phyloP scores from a whole-genome alignment of 306 rosid genomes.

The Alnus glutinosa region DNA sequence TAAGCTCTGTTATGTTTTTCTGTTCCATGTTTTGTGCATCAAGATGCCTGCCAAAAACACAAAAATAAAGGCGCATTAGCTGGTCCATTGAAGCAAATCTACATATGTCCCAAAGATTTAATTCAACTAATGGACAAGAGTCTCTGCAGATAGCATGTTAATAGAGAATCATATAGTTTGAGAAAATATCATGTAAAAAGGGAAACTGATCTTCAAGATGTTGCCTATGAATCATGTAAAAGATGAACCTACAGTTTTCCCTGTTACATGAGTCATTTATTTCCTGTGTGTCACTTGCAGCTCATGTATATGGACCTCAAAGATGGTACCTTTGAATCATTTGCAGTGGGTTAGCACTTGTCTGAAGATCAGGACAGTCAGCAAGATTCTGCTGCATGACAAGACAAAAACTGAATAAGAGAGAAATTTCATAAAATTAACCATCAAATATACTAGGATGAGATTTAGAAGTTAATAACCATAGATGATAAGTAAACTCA shows the following conservation, averaged over 20 bases:
- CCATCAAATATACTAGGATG: not conserved
- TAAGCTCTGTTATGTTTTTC: conserved; percentile 24
- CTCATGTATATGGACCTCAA: not conserved
- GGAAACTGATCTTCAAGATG: not conserved
- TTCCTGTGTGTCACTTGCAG: not conserved
- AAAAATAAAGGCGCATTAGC: not conserved
- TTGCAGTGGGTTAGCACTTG: conserved; percentile 15
- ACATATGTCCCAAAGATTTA: not conserved
- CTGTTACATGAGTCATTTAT: not conserved
- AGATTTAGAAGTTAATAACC: too few species aligned
- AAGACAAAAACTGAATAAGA: not conserved
- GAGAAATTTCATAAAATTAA: not conserved
- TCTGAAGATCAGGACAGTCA: not conserved
- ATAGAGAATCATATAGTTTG: not conserved
- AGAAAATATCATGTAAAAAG: not conserved
- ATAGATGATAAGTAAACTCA: too few species aligned
- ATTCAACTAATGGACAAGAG: not conserved
- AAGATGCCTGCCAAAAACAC: not conserved
- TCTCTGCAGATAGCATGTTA: not conserved
- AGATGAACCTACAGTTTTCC: not conserved
- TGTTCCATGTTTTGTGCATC: conserved; percentile 20
- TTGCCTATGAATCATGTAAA: not conserved
- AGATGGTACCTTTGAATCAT: conserved; percentile 22
- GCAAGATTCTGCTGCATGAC: not conserved
- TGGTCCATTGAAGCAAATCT: not conserved